These are phyloP conservation scores for Hibiscus syriacus DNA, from an alignment of 345 rosid genomes.

Conservation along the genomic window DNA sequence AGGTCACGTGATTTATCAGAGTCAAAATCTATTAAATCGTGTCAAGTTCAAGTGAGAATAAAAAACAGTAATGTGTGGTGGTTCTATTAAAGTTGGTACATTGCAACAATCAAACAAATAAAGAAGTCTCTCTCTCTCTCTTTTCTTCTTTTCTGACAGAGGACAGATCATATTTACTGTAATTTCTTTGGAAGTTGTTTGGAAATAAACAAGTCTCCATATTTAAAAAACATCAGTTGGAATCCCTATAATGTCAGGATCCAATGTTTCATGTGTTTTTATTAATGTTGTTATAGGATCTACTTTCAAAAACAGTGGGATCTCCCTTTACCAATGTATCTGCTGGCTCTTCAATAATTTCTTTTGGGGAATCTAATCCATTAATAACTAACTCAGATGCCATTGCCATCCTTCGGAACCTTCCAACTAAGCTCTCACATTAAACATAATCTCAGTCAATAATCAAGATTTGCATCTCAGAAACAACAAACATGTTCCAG, in stretches of 20 bases:
- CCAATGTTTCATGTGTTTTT: background rate
- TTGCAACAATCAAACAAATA: too few species aligned
- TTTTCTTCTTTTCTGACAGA: background rate
- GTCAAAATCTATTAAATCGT: too few species aligned
- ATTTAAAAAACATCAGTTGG: background rate
- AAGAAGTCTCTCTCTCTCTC: too few species aligned
- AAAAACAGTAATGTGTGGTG: too few species aligned
- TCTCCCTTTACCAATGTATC: background rate
- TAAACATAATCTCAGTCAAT: too few species aligned
- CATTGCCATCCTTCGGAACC: too few species aligned
- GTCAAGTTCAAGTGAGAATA: too few species aligned
- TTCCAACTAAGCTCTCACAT: too few species aligned
- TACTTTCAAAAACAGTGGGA: too few species aligned
- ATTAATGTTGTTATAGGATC: background rate
- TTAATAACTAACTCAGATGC: background rate
- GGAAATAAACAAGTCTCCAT: background rate
- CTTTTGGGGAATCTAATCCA: constrained; percentile 4
- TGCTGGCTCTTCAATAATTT: background rate
- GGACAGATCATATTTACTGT: background rate
- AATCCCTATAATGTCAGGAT: background rate
- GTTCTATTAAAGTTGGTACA: too few species aligned
- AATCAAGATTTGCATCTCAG: background rate
- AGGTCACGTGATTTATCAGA: too few species aligned
- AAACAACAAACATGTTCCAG: background rate
- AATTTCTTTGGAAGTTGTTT: background rate